A percentile compares a stretch with the other conserved stretches of the same genome.
phyloP scores from a whole-genome alignment of 2,329 filamentous ascomycete genomes.

The Claviceps sp. region DNA sequence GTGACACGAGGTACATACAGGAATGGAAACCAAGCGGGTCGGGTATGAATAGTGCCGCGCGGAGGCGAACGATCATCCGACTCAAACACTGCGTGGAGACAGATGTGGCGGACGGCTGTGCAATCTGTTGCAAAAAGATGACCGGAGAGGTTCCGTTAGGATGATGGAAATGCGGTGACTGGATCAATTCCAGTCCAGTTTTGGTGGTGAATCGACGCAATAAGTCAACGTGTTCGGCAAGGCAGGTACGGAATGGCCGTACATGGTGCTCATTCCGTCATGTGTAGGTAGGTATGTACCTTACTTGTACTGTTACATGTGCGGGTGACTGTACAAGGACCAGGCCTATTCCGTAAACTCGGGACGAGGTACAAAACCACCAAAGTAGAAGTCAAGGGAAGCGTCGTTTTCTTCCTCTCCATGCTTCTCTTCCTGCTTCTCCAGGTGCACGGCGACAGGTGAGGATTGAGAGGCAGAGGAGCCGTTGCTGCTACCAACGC shows the following conservation, averaged over 20 bases:
- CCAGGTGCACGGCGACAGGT: no score
- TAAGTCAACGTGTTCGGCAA: neutral
- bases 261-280: neutral
- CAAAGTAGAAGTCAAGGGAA: no score
- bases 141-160: neutral
- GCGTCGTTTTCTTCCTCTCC: no score
- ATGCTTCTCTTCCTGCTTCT: no score
- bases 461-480: no score
- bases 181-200: neutral
- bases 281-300: neutral
- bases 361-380: no score
- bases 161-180: neutral
- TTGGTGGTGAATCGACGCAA: neutral
- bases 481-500: no score
- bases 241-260: neutral
- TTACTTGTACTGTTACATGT: neutral
- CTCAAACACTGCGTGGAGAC: neutral
- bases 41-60: neutral
- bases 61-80: neutral
- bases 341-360: no score
- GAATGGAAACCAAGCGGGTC: neutral
- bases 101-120: neutral
- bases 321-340: no score
- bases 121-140: neutral
- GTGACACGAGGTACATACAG: neutral